Evolutionary conservation across 441 rosid species (phyloP).

Genomic region (Mallotus japonicus): DNA sequence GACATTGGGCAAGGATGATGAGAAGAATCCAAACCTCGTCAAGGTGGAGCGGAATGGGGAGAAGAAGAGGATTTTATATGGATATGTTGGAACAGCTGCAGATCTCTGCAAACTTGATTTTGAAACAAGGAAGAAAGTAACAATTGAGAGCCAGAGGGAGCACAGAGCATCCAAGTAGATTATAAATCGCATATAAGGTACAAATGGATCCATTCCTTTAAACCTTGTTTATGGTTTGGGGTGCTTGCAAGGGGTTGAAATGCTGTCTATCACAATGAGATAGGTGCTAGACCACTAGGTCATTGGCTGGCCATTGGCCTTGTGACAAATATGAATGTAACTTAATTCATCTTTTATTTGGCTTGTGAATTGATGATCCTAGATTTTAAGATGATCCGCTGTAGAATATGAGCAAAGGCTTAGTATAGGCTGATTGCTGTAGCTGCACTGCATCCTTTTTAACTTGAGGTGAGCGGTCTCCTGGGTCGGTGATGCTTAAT

Average conservation of each 20-base stretch:
- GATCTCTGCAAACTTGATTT: constrained; percentile 80
- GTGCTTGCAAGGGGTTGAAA: background rate
- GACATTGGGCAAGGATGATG: constrained; percentile 69
- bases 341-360: constrained; percentile 2
- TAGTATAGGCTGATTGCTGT: constrained; percentile 12
- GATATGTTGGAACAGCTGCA: constrained; percentile 74
- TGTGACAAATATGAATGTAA: constrained; percentile 4
- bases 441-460: background rate
- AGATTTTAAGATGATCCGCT: constrained; percentile 14
- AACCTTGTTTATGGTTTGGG: background rate
- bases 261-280: background rate
- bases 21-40: constrained; percentile 69
- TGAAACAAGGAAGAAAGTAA: constrained; percentile 75
- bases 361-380: constrained; percentile 11
- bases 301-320: background rate
- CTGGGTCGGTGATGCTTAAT: background rate
- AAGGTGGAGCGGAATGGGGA: constrained; percentile 71
- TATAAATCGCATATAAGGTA: constrained; percentile 32
- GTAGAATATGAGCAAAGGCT: constrained; percentile 19
- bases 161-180: constrained; percentile 39
- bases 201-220: background rate
- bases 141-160: constrained; percentile 72
- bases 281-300: background rate
- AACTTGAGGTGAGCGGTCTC: constrained; percentile 10
- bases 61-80: constrained; percentile 73